A percentile compares a stretch with the other conserved stretches of the same genome.
phyloP scores from a whole-genome alignment of 495 filamentous ascomycete genomes.

The Extremus antarcticus region DNA sequence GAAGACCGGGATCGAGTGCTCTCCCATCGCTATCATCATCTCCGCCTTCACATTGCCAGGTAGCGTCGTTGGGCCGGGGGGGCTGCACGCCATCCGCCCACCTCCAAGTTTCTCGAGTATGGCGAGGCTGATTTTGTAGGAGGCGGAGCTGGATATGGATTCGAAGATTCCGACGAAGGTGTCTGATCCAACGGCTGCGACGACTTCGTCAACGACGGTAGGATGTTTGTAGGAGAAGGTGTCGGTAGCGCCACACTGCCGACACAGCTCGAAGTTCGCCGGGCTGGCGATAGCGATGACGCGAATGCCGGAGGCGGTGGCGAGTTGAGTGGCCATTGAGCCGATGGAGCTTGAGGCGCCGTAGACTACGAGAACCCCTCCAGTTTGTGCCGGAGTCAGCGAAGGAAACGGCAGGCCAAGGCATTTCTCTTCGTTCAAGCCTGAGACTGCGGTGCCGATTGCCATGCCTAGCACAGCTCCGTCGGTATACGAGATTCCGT shows the following conservation, averaged over 20 bases:
- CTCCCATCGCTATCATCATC: conserved; percentile 30
- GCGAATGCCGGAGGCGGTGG: conserved; percentile 20
- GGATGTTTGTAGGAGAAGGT: conserved; percentile 29
- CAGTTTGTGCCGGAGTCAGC: conserved; percentile 16
- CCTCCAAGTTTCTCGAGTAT: conserved; percentile 31
- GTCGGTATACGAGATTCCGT: conserved; percentile 27
- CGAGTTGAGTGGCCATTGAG: conserved; percentile 23
- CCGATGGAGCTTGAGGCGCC: conserved; percentile 21
- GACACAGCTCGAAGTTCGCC: conserved; percentile 22
- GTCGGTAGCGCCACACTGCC: conserved; percentile 21
- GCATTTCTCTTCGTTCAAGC: conserved; percentile 26
- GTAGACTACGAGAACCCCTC: conserved; percentile 19
- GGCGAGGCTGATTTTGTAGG: conserved; percentile 27
- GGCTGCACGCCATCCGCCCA: conserved; percentile 29
- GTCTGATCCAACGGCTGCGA: conserved; percentile 23
- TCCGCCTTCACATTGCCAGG: conserved; percentile 30
- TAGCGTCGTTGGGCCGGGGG: conserved; percentile 28
- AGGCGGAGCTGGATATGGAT: conserved; percentile 30
- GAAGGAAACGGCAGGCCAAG: conserved; percentile 27
- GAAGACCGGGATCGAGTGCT: conserved; percentile 34
- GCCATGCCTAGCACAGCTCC: conserved; percentile 32
- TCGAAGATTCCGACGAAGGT: conserved; percentile 35
- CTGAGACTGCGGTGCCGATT: conserved; percentile 28
- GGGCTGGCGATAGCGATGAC: conserved; percentile 24
- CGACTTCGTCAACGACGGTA: conserved; percentile 27